Evolutionary conservation across 2,329 filamentous ascomycete genomes (phyloP).

Genomic region (Clonostachys rhizophaga): DNA sequence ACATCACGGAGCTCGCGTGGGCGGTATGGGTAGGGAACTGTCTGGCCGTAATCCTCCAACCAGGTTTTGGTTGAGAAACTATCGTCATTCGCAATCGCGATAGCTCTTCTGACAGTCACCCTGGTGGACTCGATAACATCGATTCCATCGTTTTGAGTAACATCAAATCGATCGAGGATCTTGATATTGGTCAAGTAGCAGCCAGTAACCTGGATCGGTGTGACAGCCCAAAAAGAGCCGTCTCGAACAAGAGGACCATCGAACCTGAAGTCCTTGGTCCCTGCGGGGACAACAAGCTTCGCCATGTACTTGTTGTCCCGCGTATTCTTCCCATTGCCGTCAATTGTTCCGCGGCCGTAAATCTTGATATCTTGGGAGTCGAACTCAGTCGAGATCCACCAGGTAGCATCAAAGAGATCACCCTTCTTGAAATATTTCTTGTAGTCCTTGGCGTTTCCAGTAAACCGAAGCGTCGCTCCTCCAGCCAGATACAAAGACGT

Average conservation of each 20-base stretch:
- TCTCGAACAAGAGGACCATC: constrained; percentile 1
- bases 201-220: neutral
- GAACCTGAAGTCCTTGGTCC: neutral
- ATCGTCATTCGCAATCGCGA: constrained; percentile 2
- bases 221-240: constrained; percentile 2
- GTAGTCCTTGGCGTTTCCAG: neutral
- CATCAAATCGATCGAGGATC: constrained; percentile 1
- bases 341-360: constrained; percentile 1
- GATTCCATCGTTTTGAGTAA: constrained; percentile 2
- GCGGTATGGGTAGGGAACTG: constrained; percentile 1
- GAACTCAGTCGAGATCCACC: constrained; percentile 2
- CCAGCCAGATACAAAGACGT: constrained; percentile 1
- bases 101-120: neutral
- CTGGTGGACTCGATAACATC: neutral
- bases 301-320: constrained; percentile 1
- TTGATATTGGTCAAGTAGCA: constrained; percentile 1
- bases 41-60: neutral
- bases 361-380: constrained; percentile 1
- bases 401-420: neutral
- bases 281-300: neutral
- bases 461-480: constrained; percentile 1
- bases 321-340: constrained; percentile 1
- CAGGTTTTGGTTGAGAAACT: constrained; percentile 2
- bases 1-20: neutral
- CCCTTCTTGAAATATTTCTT: constrained; percentile 1